These are phyloP conservation scores for Aspergillus campestris DNA, from an alignment of 495 filamentous ascomycete genomes.

Conservation along the genomic window DNA sequence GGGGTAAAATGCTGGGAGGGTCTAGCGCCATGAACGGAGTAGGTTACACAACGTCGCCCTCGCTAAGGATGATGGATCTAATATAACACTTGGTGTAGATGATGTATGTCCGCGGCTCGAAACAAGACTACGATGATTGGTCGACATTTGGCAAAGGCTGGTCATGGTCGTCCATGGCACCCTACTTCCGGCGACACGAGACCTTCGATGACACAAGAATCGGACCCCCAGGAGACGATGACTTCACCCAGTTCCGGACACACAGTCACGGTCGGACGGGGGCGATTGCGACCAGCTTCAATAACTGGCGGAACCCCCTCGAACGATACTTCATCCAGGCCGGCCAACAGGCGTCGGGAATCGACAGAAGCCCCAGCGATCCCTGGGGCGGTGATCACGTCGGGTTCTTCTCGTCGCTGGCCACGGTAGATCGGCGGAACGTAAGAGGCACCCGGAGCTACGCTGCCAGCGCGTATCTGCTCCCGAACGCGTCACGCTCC, in stretches of 20 bases:
- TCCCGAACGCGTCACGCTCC: conserved; percentile 7
- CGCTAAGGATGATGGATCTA: background rate
- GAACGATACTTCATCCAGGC: conserved; percentile 21
- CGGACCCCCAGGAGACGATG: background rate
- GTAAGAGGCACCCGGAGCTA: conserved; percentile 44
- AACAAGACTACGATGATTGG: conserved; percentile 40
- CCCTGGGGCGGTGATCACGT: conserved; percentile 30
- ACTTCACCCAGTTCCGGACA: conserved; percentile 3
- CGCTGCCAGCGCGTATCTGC: conserved; percentile 32
- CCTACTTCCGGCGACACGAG: conserved; percentile 20
- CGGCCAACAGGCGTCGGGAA: conserved; percentile 9
- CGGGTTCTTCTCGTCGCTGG: conserved; percentile 25
- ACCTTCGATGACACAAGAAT: background rate
- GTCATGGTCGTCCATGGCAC: conserved; percentile 27
- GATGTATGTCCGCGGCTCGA: conserved; percentile 24
- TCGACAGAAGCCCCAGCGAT: conserved; percentile 14
- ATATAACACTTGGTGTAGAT: conserved; percentile 2
- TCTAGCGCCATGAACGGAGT: conserved; percentile 45
- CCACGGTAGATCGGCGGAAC: conserved; percentile 29
- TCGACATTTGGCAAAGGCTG: conserved; percentile 35
- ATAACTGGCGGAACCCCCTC: conserved; percentile 15
- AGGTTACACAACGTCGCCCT: background rate
- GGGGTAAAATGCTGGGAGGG: conserved; percentile 51
- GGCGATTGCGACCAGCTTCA: conserved; percentile 24
- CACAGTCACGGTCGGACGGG: conserved; percentile 22